A percentile compares a stretch with the other conserved stretches of the same genome.
Evolutionary conservation across 2,329 filamentous ascomycete species (phyloP).

Genomic region (Fusarium euwallaceae): DNA sequence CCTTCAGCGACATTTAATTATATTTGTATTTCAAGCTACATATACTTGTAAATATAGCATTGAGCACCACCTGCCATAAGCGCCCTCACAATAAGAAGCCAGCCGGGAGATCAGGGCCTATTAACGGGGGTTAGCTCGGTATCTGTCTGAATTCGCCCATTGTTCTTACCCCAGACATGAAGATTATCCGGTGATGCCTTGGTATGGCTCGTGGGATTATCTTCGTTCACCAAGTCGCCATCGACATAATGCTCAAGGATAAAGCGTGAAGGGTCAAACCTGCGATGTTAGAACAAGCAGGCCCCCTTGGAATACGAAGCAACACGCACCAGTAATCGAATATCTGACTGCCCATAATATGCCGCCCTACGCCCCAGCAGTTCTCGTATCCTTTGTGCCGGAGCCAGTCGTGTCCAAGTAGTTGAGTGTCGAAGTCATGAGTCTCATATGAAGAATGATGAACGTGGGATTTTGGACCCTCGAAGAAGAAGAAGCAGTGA

Average conservation of each 20-base stretch:
- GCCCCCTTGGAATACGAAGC: too few relatives aligned
- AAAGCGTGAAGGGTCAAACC: slow-evolving; percentile 15
- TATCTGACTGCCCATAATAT: neutral
- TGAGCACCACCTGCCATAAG: neutral
- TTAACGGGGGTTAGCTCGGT: neutral
- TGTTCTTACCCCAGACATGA: neutral
- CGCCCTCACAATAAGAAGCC: neutral
- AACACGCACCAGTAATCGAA: neutral
- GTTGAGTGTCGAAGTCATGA: neutral
- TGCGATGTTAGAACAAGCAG: neutral
- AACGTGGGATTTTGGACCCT: neutral
- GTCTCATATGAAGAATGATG: neutral
- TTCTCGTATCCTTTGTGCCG: neutral
- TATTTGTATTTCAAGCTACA: too few relatives aligned
- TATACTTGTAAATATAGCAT: neutral
- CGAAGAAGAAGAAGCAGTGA: neutral
- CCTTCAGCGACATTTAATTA: too few relatives aligned
- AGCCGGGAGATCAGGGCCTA: neutral
- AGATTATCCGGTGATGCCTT: neutral
- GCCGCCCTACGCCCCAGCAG: neutral
- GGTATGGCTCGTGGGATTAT: neutral
- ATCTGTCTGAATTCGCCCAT: neutral
- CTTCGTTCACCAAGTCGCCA: slow-evolving; percentile 14
- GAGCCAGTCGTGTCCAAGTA: neutral
- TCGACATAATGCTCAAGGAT: slow-evolving; percentile 26